phyloP scores from a whole-genome alignment of 805 yeast species.

The Sugiyamaella smithiae region DNA sequence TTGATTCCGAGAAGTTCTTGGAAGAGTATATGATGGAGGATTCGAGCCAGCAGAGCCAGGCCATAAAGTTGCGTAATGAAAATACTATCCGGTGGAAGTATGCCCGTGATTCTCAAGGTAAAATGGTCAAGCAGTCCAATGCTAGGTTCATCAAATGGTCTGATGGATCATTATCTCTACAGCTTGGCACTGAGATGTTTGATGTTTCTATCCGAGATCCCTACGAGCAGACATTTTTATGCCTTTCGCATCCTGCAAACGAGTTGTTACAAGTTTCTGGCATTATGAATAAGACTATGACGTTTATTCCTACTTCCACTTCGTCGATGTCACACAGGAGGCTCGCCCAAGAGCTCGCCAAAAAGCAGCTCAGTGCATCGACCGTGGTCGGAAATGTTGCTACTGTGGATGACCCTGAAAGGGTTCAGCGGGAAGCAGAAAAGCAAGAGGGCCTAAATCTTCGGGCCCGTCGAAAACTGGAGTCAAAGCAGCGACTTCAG shows the following conservation, averaged over 20 bases:
- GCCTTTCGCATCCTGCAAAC: constrained; percentile 65
- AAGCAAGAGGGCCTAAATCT: constrained; percentile 38
- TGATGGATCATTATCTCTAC: constrained; percentile 84
- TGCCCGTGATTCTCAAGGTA: constrained; percentile 64
- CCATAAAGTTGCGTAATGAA: constrained; percentile 58
- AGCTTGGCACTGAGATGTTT: constrained; percentile 82
- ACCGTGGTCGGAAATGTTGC: constrained; percentile 36
- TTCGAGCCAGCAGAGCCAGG: constrained; percentile 34
- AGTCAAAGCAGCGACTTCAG: constrained; percentile 34
- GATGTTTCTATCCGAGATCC: constrained; percentile 63
- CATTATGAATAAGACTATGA: constrained; percentile 60
- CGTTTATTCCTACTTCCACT: constrained; percentile 89
- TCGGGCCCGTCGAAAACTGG: constrained; percentile 42
- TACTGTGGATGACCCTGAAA: constrained; percentile 45
- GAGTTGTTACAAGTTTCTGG: constrained; percentile 69
- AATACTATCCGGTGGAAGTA: constrained; percentile 95
- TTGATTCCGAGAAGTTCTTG: constrained; percentile 69
- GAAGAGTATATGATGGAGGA: constrained; percentile 44
- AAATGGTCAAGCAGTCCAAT: constrained; percentile 77
- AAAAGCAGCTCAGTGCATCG: constrained; percentile 29
- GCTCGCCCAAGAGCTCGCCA: constrained; percentile 51
- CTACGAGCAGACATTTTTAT: constrained; percentile 67
- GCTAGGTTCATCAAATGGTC: constrained; percentile 91
- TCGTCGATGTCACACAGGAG: constrained; percentile 76
- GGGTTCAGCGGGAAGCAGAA: constrained; percentile 42